Base-by-base conservation (phyloP, 2,329 filamentous ascomycete genomes). In the Pseudopyricularia cyperi region DNA sequence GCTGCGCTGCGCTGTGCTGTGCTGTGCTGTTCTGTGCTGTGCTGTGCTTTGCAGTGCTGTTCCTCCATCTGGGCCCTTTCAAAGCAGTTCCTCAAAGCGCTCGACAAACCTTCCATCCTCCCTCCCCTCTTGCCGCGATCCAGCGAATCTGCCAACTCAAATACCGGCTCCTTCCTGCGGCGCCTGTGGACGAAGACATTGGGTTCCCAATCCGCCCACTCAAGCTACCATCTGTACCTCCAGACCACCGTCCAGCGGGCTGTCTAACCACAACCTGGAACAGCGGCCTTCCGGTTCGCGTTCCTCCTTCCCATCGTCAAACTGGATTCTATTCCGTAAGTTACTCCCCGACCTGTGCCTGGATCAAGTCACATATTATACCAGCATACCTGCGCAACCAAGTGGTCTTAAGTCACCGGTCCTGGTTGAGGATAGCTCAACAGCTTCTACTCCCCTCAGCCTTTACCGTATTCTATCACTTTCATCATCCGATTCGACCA, bases 281-380 rank as follows among this genome's bases (percentile, higher is more conserved):
- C 39, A 26, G 50, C 39, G 39, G 39, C 50, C 50, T 46, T 42
- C 24, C 19, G 50, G 50, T 24, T 51, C 37, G 22, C 35, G 50
- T 51, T 51, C 50, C 50, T 32, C 30, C 30, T 22, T 46, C 37
- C 17, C 28, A 22, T 33, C 24, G 37, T 19, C 50, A 51, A 51
- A 42, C 50, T 51, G 50, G 50, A 51, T 51, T 46, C 39, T 24
- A 34, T 51, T 24, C 39, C 50, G 50, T 51, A 46, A 32, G 50
- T 51, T 7, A 17, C 12, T 51, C 15, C 39, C 28, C 11, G n/a
- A 37, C 35, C 24, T 33, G 7, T 34, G 14, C 34, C 46, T 28
- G 15, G 8, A 7, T 17, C 39, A 17, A 15, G 17, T 2, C 35
- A 19, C 14, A n/a, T 51, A 39, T 28, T 17, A 39, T n/a, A 35